Evolutionary conservation across 1,284 basidiomycete species (phyloP).

Genomic region (Gymnopus androsaceus): DNA sequence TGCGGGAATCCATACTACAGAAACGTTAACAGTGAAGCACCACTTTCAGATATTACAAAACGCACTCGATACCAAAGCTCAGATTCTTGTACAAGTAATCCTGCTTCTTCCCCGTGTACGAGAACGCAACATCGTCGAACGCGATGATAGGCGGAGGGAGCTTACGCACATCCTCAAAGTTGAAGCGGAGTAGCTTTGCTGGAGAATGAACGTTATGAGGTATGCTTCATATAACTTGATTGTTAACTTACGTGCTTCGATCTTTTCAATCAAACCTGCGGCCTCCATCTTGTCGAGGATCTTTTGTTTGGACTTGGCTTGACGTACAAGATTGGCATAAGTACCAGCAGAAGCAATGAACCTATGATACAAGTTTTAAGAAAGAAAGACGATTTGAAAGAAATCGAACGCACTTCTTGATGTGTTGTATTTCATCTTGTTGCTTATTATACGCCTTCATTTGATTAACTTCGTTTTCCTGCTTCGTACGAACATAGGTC

Average conservation of each 20-base stretch:
- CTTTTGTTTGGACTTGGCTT: conserved; percentile 99
- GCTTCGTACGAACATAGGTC: conserved; percentile 93
- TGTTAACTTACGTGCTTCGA: conserved; percentile 50
- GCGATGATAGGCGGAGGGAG: conserved; percentile 97
- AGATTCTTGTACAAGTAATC: conserved; percentile 90
- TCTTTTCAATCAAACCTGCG: conserved; percentile 93
- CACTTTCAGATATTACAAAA: conserved; percentile 12
- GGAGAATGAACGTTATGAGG: background rate
- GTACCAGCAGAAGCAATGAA: conserved; percentile 99
- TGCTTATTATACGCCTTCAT: conserved; percentile 99
- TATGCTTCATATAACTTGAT: conserved; percentile 55
- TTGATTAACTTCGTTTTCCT: conserved; percentile 98
- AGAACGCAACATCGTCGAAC: conserved; percentile 93
- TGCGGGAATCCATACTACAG: conserved; percentile 87
- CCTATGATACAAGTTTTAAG: conserved; percentile 38
- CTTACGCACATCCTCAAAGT: conserved; percentile 94
- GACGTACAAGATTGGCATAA: conserved; percentile 97
- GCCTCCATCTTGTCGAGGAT: conserved; percentile 99
- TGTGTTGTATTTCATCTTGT: conserved; percentile 97
- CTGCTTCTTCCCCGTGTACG: conserved; percentile 87
- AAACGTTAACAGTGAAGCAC: background rate
- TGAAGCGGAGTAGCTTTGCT: conserved; percentile 51
- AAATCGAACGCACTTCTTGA: conserved; percentile 82
- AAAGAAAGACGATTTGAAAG: conserved; percentile 10
- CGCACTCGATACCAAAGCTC: conserved; percentile 92